A percentile compares a stretch with the other conserved stretches of the same genome.
Conservation (phyloP, 805 yeast genomes). For the Suhomyces xylopsoci region DNA sequence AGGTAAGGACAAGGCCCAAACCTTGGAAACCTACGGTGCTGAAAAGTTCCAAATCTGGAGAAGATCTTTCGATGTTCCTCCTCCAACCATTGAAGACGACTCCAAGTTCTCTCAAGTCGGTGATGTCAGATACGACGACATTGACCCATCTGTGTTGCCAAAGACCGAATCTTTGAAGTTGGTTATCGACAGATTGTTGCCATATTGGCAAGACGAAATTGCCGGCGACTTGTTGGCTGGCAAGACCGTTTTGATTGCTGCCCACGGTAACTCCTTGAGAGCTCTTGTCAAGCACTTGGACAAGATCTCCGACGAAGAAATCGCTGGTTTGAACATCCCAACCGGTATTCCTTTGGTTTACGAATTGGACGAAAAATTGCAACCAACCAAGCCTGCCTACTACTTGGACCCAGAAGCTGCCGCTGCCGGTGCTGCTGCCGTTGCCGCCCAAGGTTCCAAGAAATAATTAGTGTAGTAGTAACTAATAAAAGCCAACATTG, state of each 20-base stretch:
- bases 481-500: no score
- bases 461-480: constrained; percentile 17
- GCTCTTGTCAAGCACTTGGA: constrained; percentile 95
- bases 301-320: constrained; percentile 85
- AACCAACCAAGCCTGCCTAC: constrained; percentile 90
- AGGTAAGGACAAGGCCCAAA: constrained; percentile 96
- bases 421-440: constrained; percentile 99
- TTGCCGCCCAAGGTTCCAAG: constrained; percentile 85
- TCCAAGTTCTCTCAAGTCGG: constrained; percentile 81
- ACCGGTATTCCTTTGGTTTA: constrained; percentile 98
- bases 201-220: constrained; percentile 94
- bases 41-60: constrained; percentile 96
- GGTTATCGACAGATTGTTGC: constrained; percentile 93
- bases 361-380: constrained; percentile 83
- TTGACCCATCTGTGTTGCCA: constrained; percentile 87
- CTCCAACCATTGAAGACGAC: constrained; percentile 78
- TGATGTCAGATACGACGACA: constrained; percentile 79
- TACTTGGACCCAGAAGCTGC: constrained; percentile 99
- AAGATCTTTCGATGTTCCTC: constrained; percentile 96
- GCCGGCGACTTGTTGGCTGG: constrained; percentile 79
- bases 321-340: constrained; percentile 94
- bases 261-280: constrained; percentile 98
- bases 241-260: constrained; percentile 90
- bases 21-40: constrained; percentile 81
- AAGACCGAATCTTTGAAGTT: constrained; percentile 90